phyloP scores from a whole-genome alignment of 192 early-diverging fungal species.

The Bifiguratus adelaidae region DNA sequence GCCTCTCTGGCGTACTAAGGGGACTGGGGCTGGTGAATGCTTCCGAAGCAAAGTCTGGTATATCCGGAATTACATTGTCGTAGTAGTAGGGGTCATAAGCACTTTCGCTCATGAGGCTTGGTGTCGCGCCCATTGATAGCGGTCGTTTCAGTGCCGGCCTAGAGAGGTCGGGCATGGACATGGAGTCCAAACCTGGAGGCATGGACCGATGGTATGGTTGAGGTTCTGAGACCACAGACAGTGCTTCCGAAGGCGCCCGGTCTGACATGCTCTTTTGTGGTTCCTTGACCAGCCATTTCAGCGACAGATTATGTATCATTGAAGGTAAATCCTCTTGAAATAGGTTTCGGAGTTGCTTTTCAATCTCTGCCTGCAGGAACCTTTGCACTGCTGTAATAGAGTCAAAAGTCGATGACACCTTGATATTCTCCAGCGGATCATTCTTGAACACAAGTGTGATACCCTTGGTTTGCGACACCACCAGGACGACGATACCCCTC shows the following conservation, averaged over 20 bases:
- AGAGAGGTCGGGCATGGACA: background rate
- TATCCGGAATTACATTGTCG: too few relatives aligned
- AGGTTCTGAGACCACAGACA: conserved; percentile 10
- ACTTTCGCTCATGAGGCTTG: too few relatives aligned
- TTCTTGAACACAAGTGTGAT: conserved; percentile 96
- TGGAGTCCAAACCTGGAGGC: background rate
- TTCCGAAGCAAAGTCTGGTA: too few relatives aligned
- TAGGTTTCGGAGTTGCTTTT: conserved; percentile 76
- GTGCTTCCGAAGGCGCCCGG: conserved; percentile 17
- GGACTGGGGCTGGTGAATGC: too few relatives aligned
- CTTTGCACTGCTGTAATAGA: conserved; percentile 75
- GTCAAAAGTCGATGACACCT: conserved; percentile 97
- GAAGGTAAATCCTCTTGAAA: conserved; percentile 91
- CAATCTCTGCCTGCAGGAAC: conserved; percentile 87
- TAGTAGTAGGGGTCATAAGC: too few relatives aligned
- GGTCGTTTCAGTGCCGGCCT: conserved; percentile 11
- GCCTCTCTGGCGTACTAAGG: too few relatives aligned
- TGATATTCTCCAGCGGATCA: conserved; percentile 88
- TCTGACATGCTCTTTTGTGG: conserved; percentile 37
- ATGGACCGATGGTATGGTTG: conserved; percentile 9
- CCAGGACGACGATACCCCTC: conserved; percentile 86
- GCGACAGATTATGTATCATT: conserved; percentile 85
- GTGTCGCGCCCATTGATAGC: too few relatives aligned
- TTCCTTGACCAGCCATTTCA: conserved; percentile 51
- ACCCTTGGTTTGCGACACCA: conserved; percentile 88